These are phyloP conservation scores for Diutina siamensis DNA, from an alignment of 1,139 yeast genomes.

Conservation along the genomic window DNA sequence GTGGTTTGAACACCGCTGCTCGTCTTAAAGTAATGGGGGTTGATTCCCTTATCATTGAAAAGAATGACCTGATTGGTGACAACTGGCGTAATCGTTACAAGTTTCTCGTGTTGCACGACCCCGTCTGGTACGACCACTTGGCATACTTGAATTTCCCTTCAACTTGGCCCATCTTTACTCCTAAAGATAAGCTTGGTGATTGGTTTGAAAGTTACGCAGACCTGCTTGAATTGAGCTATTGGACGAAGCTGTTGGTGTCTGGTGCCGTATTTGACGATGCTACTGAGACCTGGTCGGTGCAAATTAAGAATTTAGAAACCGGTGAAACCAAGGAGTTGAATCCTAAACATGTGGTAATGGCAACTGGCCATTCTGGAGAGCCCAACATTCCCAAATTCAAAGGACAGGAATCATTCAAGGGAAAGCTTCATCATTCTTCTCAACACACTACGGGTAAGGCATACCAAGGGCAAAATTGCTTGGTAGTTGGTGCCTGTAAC, in stretches of 20 bases:
- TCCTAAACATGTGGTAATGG: conserved; percentile 25
- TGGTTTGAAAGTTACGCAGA: conserved; percentile 29
- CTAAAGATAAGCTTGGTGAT: conserved; percentile 31
- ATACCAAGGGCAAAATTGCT: conserved; percentile 25
- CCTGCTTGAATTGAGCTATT: conserved; percentile 26
- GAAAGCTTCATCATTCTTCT: conserved; percentile 28
- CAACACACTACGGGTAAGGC: conserved; percentile 26
- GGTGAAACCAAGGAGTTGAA: conserved; percentile 11
- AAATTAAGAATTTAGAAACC: conserved; percentile 13
- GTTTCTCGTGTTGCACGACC: conserved; percentile 32
- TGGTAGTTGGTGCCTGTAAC: conserved; percentile 33
- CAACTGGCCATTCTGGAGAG: conserved; percentile 33
- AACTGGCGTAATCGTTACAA: conserved; percentile 35
- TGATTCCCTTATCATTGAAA: conserved; percentile 24
- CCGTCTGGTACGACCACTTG: conserved; percentile 30
- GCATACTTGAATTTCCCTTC: conserved; percentile 28
- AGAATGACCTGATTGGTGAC: conserved; percentile 26
- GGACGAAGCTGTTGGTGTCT: conserved; percentile 20
- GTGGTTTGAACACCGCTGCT: conserved; percentile 30
- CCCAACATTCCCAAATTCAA: conserved; percentile 28
- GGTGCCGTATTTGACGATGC: conserved; percentile 20
- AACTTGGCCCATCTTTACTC: conserved; percentile 29
- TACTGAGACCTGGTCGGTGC: conserved; percentile 20
- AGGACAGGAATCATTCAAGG: conserved; percentile 24
- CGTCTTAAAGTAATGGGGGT: conserved; percentile 28